These are phyloP conservation scores for Xylariaceae sp. DNA, from an alignment of 2,329 filamentous ascomycete species.

Conservation along the genomic window DNA sequence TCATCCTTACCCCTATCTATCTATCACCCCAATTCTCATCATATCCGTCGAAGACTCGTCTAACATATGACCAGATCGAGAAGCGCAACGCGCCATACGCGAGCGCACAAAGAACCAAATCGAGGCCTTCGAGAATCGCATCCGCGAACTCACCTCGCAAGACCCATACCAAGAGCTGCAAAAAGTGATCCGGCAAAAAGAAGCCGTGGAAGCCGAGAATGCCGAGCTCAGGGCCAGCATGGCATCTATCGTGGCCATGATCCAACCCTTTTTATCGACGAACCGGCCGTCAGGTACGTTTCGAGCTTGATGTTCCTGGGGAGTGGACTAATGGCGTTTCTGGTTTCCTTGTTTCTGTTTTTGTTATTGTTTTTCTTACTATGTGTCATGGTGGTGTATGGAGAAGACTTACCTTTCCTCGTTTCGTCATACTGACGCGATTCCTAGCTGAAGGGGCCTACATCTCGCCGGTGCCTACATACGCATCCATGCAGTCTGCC, in stretches of 20 bases:
- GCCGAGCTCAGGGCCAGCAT: slow-evolving; percentile 68
- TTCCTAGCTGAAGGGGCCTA: slow-evolving; percentile 31
- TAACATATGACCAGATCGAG: slow-evolving; percentile 54
- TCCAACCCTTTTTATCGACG: slow-evolving; percentile 50
- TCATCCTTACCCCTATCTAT: too few relatives aligned
- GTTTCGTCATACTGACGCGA: slow-evolving; percentile 8
- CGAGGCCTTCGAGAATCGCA: slow-evolving; percentile 65
- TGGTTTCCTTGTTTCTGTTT: background rate
- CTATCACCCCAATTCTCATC: too few relatives aligned
- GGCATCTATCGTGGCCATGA: slow-evolving; percentile 57
- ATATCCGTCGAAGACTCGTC: too few relatives aligned
- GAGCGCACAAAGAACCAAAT: slow-evolving; percentile 79
- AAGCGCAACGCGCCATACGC: slow-evolving; percentile 78
- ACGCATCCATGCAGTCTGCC: slow-evolving; percentile 20
- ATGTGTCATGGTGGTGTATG: background rate
- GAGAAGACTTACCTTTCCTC: background rate
- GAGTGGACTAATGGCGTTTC: background rate
- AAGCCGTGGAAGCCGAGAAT: slow-evolving; percentile 73
- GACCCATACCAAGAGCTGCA: slow-evolving; percentile 83
- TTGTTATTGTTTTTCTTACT: background rate
- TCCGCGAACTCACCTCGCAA: slow-evolving; percentile 70
- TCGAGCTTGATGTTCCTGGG: too few relatives aligned
- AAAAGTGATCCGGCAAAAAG: slow-evolving; percentile 67
- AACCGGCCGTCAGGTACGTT: too few relatives aligned
- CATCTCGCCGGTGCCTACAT: slow-evolving; percentile 27